Conservation (phyloP, 2,329 filamentous ascomycete species). For the Biscogniauxia marginata region DNA sequence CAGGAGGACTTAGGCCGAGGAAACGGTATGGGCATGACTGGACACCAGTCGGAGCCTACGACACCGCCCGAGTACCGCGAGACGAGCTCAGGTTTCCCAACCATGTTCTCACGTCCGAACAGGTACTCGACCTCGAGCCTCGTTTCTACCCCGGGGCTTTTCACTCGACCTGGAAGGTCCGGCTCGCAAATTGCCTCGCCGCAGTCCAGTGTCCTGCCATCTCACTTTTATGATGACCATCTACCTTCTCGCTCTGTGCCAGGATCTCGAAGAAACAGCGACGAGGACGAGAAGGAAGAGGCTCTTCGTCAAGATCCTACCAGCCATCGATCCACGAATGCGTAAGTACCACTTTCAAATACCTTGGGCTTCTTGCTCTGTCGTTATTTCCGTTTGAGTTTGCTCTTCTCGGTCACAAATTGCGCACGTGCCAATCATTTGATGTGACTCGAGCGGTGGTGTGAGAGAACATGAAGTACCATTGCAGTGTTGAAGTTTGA, state of each 20-base stretch:
- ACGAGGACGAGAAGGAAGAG: slow-evolving; percentile 83
- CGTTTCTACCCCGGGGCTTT: slow-evolving; percentile 74
- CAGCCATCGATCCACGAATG: slow-evolving; percentile 70
- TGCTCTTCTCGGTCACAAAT: not conserved
- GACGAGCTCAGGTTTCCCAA: slow-evolving; percentile 66
- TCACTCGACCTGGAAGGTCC: slow-evolving; percentile 71
- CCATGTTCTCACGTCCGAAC: slow-evolving; percentile 79
- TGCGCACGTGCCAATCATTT: not conserved
- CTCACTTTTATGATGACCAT: slow-evolving; percentile 61
- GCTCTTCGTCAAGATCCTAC: slow-evolving; percentile 67
- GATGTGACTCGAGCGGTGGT: not conserved
- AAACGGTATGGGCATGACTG: slow-evolving; percentile 51
- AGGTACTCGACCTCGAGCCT: slow-evolving; percentile 88
- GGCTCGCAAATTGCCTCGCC: slow-evolving; percentile 81
- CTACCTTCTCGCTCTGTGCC: slow-evolving; percentile 84
- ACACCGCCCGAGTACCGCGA: slow-evolving; percentile 93
- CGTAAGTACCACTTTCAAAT: slow-evolving; percentile 59
- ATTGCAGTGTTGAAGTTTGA: not conserved
- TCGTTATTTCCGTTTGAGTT: not conserved
- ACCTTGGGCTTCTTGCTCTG: not conserved
- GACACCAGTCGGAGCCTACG: slow-evolving; percentile 89
- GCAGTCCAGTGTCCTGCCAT: slow-evolving; percentile 59
- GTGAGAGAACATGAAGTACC: not conserved
- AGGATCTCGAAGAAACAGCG: slow-evolving; percentile 83
- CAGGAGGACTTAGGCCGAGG: slow-evolving; percentile 71